Conservation (phyloP, 352 stramenopile species). For the Globisporangium sylvaticum region DNA sequence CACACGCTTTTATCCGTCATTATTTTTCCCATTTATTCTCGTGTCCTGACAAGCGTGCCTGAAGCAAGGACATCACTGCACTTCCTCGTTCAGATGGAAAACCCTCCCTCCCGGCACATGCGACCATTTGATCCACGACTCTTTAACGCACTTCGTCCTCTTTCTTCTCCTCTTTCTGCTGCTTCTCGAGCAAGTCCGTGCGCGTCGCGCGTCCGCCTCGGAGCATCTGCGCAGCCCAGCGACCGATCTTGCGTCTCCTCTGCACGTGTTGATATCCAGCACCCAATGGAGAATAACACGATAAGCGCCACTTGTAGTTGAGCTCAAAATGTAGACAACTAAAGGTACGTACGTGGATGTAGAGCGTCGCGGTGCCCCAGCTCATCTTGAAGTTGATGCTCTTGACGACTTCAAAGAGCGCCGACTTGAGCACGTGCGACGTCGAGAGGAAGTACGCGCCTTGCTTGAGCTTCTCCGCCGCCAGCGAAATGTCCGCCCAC, state of each 20-base stretch:
- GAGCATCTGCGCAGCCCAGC: slow-evolving; percentile 83
- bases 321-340: background rate
- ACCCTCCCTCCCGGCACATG: no score
- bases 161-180: slow-evolving; percentile 23
- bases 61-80: no score
- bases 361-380: slow-evolving; percentile 78
- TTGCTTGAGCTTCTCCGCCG: slow-evolving; percentile 81
- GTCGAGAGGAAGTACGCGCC: slow-evolving; percentile 83
- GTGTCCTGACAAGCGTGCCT: no score
- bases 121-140: background rate
- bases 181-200: slow-evolving; percentile 60
- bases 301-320: no score
- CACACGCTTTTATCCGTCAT: no score
- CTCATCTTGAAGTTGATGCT: slow-evolving; percentile 75
- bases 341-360: slow-evolving; percentile 72
- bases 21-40: no score
- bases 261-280: slow-evolving; percentile 14
- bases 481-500: slow-evolving; percentile 74
- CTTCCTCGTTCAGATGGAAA: no score
- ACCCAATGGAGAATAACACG: background rate
- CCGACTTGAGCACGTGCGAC: slow-evolving; percentile 70
- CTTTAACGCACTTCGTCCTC: slow-evolving; percentile 1
- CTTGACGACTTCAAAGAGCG: slow-evolving; percentile 82
- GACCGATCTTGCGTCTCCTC: slow-evolving; percentile 76
- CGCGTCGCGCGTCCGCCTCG: slow-evolving; percentile 68